phyloP scores from a whole-genome alignment of 148 eudicot species.

The Chenopodium suecicum region DNA sequence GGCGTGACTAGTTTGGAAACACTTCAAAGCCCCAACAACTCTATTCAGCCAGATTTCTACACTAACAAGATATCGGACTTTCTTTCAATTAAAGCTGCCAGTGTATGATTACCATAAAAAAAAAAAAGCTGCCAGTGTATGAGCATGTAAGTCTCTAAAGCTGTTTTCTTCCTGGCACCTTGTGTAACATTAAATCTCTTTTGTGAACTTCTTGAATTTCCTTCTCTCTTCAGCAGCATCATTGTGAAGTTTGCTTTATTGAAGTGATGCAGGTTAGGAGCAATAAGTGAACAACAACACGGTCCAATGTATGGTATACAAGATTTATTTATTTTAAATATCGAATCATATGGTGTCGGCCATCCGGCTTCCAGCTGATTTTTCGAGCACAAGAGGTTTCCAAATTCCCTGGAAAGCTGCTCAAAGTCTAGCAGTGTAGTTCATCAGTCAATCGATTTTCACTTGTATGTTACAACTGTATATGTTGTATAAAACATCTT shows the following conservation, averaged over 20 bases:
- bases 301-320: not conserved
- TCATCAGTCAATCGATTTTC: not conserved
- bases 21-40: conserved; percentile 74
- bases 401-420: conserved; percentile 1
- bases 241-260: not conserved
- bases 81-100: conserved; percentile 75
- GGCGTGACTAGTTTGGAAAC: conserved; percentile 81
- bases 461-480: conserved; percentile 10
- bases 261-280: conserved; percentile 11
- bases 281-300: not conserved
- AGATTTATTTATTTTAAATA: not conserved
- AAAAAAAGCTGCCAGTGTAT: conserved; percentile 67
- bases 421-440: not conserved
- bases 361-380: not conserved
- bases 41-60: conserved; percentile 94
- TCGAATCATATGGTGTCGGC: not conserved
- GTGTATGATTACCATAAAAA: conserved; percentile 37
- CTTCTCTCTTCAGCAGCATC: not conserved
- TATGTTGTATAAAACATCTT: conserved; percentile 5
- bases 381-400: not conserved
- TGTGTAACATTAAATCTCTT: not conserved
- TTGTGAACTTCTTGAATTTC: too few species aligned
- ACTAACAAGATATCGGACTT: conserved; percentile 91
- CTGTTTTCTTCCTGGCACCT: not conserved
- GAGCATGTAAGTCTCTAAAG: conserved; percentile 27